A percentile compares a stretch with the other conserved stretches of the same genome.
Evolutionary conservation across 139 green algal species (phyloP).

Genomic region (Picochlorum sp.): DNA sequence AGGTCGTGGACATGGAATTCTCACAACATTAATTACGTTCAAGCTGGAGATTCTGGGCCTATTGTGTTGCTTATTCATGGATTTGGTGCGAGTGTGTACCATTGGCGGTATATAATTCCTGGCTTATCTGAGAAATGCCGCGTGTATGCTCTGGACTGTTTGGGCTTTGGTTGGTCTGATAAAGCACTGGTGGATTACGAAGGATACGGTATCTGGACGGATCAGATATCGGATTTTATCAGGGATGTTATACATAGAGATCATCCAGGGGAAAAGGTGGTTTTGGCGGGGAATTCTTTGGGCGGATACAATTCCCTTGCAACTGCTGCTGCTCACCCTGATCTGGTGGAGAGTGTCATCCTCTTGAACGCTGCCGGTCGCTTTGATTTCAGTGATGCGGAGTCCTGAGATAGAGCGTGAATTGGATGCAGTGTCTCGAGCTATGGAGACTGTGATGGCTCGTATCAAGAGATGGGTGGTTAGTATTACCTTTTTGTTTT

Average conservation of each 20-base stretch:
- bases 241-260: slow-evolving; percentile 32
- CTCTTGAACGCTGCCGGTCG: slow-evolving; percentile 61
- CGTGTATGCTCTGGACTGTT: slow-evolving; percentile 63
- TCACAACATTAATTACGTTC: slow-evolving; percentile 47
- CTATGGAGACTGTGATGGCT: background rate
- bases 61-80: slow-evolving; percentile 50
- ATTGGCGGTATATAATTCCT: slow-evolving; percentile 54
- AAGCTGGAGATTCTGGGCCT: background rate
- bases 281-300: slow-evolving; percentile 53
- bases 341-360: slow-evolving; percentile 52
- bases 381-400: slow-evolving; percentile 26
- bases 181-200: slow-evolving; percentile 62
- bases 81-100: slow-evolving; percentile 61
- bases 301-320: slow-evolving; percentile 61
- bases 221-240: slow-evolving; percentile 47
- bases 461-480: slow-evolving; percentile 43
- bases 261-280: slow-evolving; percentile 3
- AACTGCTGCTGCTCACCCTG: slow-evolving; percentile 31
- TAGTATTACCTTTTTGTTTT: slow-evolving; percentile 51
- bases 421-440: slow-evolving; percentile 4
- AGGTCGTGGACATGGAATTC: slow-evolving; percentile 59
- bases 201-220: slow-evolving; percentile 30
- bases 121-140: slow-evolving; percentile 44
- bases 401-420: background rate
- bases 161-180: slow-evolving; percentile 74